Conservation (phyloP, 306 rosid species). For the Astragalus membranaceus region DNA sequence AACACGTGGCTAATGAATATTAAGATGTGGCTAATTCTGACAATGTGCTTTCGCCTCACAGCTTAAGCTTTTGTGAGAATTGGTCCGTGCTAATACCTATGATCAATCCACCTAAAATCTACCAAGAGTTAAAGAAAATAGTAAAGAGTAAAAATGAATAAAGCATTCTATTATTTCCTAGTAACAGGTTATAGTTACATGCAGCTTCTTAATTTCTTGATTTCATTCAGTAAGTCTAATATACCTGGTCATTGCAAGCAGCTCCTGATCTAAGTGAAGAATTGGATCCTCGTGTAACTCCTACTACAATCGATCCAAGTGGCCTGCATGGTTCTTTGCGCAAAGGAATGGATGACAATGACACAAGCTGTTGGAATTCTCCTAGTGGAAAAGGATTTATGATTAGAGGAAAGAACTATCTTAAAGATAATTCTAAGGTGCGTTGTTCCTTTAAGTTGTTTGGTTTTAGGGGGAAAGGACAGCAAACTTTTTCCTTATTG, state of each 20-base stretch:
- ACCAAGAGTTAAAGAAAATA: neutral
- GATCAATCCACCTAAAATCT: neutral
- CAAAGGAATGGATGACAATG: constrained; percentile 59
- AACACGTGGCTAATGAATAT: no score
- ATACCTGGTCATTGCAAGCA: constrained; percentile 35
- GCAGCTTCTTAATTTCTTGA: constrained; percentile 6
- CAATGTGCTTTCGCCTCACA: neutral
- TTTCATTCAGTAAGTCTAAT: constrained; percentile 4
- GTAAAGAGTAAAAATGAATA: neutral
- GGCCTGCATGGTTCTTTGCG: constrained; percentile 54
- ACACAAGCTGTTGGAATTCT: constrained; percentile 78
- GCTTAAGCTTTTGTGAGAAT: neutral
- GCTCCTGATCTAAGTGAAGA: constrained; percentile 55
- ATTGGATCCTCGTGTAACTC: constrained; percentile 48
- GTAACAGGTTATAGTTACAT: neutral
- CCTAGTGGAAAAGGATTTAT: constrained; percentile 78
- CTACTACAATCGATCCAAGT: constrained; percentile 43
- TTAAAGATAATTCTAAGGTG: constrained; percentile 83
- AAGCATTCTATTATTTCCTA: neutral
- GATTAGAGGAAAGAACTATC: constrained; percentile 91
- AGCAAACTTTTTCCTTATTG: neutral
- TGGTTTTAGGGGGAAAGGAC: constrained; percentile 4
- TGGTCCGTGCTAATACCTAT: neutral
- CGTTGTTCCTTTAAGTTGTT: constrained; percentile 11
- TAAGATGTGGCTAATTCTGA: no score